Conservation (phyloP, 2,329 filamentous ascomycete species). For the Hyphodiscus sp. region DNA sequence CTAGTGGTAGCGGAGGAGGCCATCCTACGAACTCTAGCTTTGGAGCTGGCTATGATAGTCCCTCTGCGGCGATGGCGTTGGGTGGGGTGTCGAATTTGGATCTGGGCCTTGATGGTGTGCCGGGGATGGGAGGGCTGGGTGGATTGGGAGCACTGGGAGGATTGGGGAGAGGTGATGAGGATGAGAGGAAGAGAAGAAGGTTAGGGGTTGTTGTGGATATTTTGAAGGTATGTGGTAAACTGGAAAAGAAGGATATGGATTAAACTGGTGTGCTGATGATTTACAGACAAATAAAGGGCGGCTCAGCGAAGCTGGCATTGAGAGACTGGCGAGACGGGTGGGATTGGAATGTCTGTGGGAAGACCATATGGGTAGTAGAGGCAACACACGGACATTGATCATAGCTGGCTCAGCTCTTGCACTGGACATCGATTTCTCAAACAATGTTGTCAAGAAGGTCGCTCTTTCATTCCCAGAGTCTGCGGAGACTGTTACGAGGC, state of each 20-base stretch:
- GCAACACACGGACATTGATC: slow-evolving; percentile 48
- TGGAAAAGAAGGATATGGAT: not conserved
- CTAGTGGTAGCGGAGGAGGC: slow-evolving; percentile 15
- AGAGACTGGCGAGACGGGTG: slow-evolving; percentile 59
- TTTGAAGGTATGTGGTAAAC: slow-evolving; percentile 19
- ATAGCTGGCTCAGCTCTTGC: slow-evolving; percentile 56
- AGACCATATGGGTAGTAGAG: slow-evolving; percentile 39
- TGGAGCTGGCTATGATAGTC: slow-evolving; percentile 51
- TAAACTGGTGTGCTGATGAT: slow-evolving; percentile 11
- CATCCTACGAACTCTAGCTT: slow-evolving; percentile 36
- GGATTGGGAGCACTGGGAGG: slow-evolving; percentile 7
- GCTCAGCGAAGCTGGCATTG: slow-evolving; percentile 69
- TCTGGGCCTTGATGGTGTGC: slow-evolving; percentile 39
- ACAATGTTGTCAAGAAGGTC: slow-evolving; percentile 56
- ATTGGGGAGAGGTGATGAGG: slow-evolving; percentile 37
- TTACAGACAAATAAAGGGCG: slow-evolving; percentile 44
- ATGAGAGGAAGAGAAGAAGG: slow-evolving; percentile 42
- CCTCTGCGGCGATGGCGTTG: slow-evolving; percentile 55
- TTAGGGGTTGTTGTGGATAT: slow-evolving; percentile 31
- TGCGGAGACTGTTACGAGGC: slow-evolving; percentile 50
- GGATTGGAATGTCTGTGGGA: slow-evolving; percentile 62
- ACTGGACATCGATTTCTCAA: slow-evolving; percentile 54
- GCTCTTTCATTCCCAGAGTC: slow-evolving; percentile 57
- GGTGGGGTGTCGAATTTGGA: slow-evolving; percentile 45
- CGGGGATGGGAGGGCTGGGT: slow-evolving; percentile 29